Base-by-base conservation (phyloP, 805 yeast genomes). In the Candida corydali region DNA sequence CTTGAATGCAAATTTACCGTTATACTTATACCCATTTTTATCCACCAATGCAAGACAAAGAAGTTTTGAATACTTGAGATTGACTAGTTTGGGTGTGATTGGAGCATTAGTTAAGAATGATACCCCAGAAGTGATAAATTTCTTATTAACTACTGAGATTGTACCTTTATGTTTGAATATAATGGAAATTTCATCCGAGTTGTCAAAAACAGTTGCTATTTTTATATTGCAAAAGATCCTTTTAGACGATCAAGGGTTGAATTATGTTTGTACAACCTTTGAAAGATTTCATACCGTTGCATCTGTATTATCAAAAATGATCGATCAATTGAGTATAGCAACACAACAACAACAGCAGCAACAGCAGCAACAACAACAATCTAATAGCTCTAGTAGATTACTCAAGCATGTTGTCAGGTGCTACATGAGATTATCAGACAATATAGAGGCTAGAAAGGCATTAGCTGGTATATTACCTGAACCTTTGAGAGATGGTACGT, bases 81-180 rank as follows among this genome's bases (percentile, higher is more conserved):
- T 91, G 45, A 93, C 98, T 1, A 84, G 95, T 37, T 74, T 91
- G 42, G 98, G 98, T 26, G 98, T 91, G 5, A 86, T 91, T 55
- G 98, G 98, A 15, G 98, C 98, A 0, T 68, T 91, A 38, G 98
- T 93, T 17, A 91, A 93, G 51, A 91, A 89, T 58, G 98, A 91
- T 54, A 85, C 96, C 3, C 87, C 95, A 11, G 96, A 91, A 49
- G 98, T 91, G 29, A 89, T 93, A 44, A 85, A 85, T 44, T 91
- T 93, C 54, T 65, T 91, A 51, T 69, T 91, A 30, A 81, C 96
- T n/a, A 93, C 98, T 0, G 98, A 91, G 58, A 91, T 93, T 49
- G 94, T 93, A 23, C 98, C 98, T 4, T 65, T 93, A 38, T 93
- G 98, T 57, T 68, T 91, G 41, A 81, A 93, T 50, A 91, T 93